A percentile compares a stretch with the other conserved stretches of the same genome.
These are phyloP conservation scores for Haematococcus lacustris DNA, from an alignment of 139 green algal species.

Conservation along the genomic window DNA sequence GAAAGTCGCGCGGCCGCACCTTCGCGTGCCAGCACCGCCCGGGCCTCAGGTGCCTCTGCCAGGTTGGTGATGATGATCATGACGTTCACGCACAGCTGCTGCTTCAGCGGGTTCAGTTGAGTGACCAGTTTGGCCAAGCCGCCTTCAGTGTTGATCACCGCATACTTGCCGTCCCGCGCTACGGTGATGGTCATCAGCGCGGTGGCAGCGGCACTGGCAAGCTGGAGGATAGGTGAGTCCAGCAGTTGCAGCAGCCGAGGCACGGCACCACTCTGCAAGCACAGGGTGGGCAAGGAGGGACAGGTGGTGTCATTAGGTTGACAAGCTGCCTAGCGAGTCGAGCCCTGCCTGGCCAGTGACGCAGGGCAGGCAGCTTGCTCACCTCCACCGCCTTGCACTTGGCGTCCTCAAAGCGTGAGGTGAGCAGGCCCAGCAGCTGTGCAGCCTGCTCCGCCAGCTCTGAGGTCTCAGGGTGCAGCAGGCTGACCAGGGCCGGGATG, in stretches of 20 bases:
- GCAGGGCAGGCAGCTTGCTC: neutral
- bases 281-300: too few species aligned
- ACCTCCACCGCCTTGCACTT: constrained; percentile 25
- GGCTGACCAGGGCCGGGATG: neutral
- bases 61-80: constrained; percentile 19
- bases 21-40: constrained; percentile 5
- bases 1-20: constrained; percentile 12
- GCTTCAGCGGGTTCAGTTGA: constrained; percentile 10
- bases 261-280: constrained; percentile 5
- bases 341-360: neutral
- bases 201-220: constrained; percentile 23
- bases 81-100: constrained; percentile 19
- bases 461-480: constrained; percentile 25
- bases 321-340: too few species aligned
- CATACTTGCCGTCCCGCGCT: constrained; percentile 39
- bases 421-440: constrained; percentile 25
- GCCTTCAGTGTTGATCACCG: constrained; percentile 18
- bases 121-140: constrained; percentile 4
- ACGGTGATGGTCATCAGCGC: constrained; percentile 39
- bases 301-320: too few species aligned
- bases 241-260: constrained; percentile 24
- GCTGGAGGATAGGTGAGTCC: neutral
- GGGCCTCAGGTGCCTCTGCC: constrained; percentile 21
- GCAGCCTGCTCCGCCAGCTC: constrained; percentile 17
- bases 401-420: constrained; percentile 18